Percentiles rank a stretch among this genome's conserved stretches.
Evolutionary conservation across 495 filamentous ascomycete genomes (phyloP).

Genomic region (Penicillium fimorum): DNA sequence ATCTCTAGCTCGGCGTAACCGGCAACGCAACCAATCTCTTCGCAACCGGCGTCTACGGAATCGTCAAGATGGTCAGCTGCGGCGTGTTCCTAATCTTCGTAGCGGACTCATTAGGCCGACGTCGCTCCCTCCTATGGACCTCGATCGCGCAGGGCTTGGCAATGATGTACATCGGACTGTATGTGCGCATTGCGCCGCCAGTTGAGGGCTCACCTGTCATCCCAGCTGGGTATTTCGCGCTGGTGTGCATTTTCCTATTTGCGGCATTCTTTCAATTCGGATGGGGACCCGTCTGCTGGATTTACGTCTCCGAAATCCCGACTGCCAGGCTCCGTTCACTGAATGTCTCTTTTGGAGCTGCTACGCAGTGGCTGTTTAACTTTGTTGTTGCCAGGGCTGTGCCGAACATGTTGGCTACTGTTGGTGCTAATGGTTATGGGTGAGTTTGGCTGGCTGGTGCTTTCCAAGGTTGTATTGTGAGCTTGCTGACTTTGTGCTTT

Average conservation of each 20-base stretch:
- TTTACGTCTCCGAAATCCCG: conserved; percentile 72
- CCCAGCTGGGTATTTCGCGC: conserved; percentile 61
- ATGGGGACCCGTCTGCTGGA: conserved; percentile 80
- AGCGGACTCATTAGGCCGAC: conserved; percentile 68
- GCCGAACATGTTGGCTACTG: conserved; percentile 50
- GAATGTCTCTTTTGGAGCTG: conserved; percentile 66
- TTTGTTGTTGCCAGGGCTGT: conserved; percentile 42
- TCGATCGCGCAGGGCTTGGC: conserved; percentile 65
- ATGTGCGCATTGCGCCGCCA: conserved; percentile 69
- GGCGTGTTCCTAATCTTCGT: conserved; percentile 65
- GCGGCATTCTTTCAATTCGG: conserved; percentile 76
- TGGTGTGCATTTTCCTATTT: conserved; percentile 72
- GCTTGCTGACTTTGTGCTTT: conserved; percentile 20
- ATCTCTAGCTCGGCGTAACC: conserved; percentile 38
- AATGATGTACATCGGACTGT: conserved; percentile 81
- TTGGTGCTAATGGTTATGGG: conserved; percentile 62
- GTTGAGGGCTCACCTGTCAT: conserved; percentile 48
- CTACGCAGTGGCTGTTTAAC: conserved; percentile 57
- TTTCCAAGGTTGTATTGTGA: conserved; percentile 39
- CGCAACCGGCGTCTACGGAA: conserved; percentile 55
- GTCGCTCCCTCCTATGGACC: conserved; percentile 70
- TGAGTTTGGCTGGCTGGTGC: conserved; percentile 14
- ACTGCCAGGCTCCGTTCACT: conserved; percentile 63
- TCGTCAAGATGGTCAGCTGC: conserved; percentile 56
- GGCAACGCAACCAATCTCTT: conserved; percentile 49